Conservation (phyloP, 169 alveolate genomes). For the Amoebophrya sp. region DNA sequence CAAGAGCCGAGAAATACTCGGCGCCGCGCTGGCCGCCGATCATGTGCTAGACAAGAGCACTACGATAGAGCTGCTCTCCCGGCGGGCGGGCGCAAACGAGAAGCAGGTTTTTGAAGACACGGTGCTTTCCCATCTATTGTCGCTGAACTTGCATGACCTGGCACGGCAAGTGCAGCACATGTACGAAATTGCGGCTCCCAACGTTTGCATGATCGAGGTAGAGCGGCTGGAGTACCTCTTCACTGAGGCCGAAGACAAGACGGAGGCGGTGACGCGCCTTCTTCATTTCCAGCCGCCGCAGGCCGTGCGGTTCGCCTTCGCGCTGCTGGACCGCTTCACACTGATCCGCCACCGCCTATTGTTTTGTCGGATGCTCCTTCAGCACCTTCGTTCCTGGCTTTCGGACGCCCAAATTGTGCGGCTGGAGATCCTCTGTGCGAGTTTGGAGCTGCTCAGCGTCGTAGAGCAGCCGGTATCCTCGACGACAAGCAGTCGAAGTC, state of each 20-base stretch:
- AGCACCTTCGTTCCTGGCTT: background rate
- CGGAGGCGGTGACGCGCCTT: conserved; percentile 31
- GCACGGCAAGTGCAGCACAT: background rate
- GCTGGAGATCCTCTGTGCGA: conserved; percentile 30
- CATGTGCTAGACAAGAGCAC: too few species aligned
- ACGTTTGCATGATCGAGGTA: background rate
- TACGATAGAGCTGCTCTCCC: background rate
- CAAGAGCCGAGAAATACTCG: background rate
- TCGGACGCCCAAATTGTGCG: conserved; percentile 12
- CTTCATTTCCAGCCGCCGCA: conserved; percentile 13
- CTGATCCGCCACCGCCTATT: conserved; percentile 33
- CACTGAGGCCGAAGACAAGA: conserved; percentile 25
- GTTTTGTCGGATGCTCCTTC: conserved; percentile 37
- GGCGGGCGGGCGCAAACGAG: background rate
- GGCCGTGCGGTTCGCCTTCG: conserved; percentile 16
- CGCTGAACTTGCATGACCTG: background rate
- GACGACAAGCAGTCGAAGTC: background rate
- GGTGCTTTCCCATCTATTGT: background rate
- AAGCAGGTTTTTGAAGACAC: background rate
- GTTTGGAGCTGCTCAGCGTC: conserved; percentile 39
- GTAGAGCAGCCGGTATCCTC: conserved; percentile 27
- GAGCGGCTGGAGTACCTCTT: conserved; percentile 16
- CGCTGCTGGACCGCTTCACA: conserved; percentile 10
- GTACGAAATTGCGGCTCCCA: background rate
- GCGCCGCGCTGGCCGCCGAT: background rate